phyloP scores from a whole-genome alignment of 352 stramenopile genomes.

The Globisporangium middletonii region DNA sequence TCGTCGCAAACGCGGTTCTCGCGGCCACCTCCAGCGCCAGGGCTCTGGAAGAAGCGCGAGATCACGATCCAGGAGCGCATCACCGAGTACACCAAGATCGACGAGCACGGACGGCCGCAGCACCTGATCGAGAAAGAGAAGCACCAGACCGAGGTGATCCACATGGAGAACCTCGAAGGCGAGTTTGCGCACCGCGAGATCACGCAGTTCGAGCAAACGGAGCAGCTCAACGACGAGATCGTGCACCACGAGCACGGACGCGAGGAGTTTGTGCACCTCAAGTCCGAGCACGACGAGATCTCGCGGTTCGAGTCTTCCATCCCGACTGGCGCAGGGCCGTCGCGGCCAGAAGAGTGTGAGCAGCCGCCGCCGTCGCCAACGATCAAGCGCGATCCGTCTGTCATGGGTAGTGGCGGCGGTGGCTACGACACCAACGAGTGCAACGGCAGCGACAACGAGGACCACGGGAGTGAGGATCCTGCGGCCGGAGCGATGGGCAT shows the following conservation, averaged over 20 bases:
- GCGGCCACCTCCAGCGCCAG: constrained; percentile 41
- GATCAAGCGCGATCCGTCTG: constrained; percentile 72
- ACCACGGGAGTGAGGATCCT: not conserved
- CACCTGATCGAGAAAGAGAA: constrained; percentile 77
- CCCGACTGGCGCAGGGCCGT: constrained; percentile 17
- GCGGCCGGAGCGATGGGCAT: constrained; percentile 4
- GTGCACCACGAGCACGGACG: constrained; percentile 72
- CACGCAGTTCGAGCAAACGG: constrained; percentile 80
- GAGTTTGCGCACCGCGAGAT: constrained; percentile 83
- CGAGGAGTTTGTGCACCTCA: constrained; percentile 82
- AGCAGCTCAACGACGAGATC: constrained; percentile 80
- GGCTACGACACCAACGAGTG: not conserved
- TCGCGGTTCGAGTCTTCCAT: constrained; percentile 80
- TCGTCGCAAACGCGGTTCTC: constrained; percentile 31
- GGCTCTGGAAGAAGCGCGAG: constrained; percentile 85
- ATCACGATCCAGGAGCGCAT: constrained; percentile 85
- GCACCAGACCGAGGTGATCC: constrained; percentile 80
- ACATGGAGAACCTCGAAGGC: constrained; percentile 74
- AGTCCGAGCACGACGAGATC: constrained; percentile 78
- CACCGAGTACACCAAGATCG: constrained; percentile 87
- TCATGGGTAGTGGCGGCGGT: constrained; percentile 4
- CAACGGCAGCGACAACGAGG: not conserved
- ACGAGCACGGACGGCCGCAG: constrained; percentile 67
- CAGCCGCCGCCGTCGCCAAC: constrained; percentile 65
- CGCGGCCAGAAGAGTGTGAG: constrained; percentile 59